Evolutionary conservation across 2,329 filamentous ascomycete species (phyloP).

Genomic region (Elsinoe necatrix): DNA sequence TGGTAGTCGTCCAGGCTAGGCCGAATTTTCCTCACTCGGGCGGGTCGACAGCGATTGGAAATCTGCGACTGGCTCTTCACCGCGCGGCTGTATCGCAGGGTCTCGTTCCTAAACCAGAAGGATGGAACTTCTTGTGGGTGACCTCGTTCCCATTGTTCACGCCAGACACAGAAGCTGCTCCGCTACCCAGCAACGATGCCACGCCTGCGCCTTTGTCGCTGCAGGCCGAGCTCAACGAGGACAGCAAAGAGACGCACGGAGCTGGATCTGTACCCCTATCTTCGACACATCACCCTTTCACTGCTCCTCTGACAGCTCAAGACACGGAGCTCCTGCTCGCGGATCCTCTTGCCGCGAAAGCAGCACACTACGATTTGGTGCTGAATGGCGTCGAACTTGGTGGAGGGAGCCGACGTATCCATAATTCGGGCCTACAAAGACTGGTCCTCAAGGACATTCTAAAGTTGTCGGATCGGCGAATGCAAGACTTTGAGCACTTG

Average conservation of each 20-base stretch:
- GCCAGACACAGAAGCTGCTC: conserved; percentile 53
- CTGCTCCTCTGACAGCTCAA: conserved; percentile 62
- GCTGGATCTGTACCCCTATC: conserved; percentile 43
- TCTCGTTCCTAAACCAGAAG: conserved; percentile 43
- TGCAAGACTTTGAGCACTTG: conserved; percentile 78
- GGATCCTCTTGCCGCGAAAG: conserved; percentile 63
- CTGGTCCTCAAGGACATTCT: conserved; percentile 78
- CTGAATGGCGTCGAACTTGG: conserved; percentile 92
- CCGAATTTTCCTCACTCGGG: conserved; percentile 56
- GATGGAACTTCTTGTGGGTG: conserved; percentile 73
- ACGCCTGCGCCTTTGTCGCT: conserved; percentile 36
- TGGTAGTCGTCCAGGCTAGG: conserved; percentile 75
- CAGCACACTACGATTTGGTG: conserved; percentile 92
- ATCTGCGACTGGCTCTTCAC: conserved; percentile 62
- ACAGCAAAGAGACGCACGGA: not conserved
- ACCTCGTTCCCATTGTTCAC: conserved; percentile 90
- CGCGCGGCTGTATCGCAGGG: conserved; percentile 56
- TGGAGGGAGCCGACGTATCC: conserved; percentile 86
- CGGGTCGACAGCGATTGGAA: conserved; percentile 65
- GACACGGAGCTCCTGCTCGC: conserved; percentile 64
- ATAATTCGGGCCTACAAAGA: conserved; percentile 72
- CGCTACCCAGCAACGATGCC: conserved; percentile 71
- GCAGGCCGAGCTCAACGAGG: not conserved
- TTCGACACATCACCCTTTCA: conserved; percentile 93
- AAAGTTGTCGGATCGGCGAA: conserved; percentile 60